Conservation (phyloP, 2,329 filamentous ascomycete species). For the Diaporthe batatas region DNA sequence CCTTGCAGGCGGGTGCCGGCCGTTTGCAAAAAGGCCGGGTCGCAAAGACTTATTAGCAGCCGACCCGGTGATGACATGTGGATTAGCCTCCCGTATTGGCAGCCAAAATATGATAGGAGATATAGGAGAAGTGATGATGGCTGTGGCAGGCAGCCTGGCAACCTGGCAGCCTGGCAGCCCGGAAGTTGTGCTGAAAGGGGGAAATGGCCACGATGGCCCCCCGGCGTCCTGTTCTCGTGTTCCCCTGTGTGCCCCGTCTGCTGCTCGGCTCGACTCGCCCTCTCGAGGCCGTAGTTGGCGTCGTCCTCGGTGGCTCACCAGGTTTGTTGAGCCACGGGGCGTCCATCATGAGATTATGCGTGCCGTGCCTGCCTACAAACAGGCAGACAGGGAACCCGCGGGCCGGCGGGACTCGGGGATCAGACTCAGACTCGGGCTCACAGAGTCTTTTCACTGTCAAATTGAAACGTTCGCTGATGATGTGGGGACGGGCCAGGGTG, state of each 20-base stretch:
- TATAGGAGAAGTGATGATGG: conserved; percentile 26
- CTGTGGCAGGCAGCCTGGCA: not conserved
- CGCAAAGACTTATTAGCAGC: conserved; percentile 22
- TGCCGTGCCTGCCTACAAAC: not conserved
- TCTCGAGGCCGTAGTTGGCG: not conserved
- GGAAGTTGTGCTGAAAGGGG: not conserved
- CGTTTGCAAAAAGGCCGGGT: conserved; percentile 11
- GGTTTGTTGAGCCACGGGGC: not conserved
- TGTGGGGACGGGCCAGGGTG: conserved; percentile 24
- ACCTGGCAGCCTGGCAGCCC: not conserved
- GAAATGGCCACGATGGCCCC: not conserved
- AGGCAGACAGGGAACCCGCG: not conserved
- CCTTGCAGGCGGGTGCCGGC: conserved; percentile 15
- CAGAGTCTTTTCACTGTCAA: conserved; percentile 3
- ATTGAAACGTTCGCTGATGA: conserved; percentile 32
- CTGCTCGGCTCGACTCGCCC: not conserved
- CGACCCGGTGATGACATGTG: conserved; percentile 17
- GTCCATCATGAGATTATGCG: not conserved
- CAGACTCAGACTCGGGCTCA: not conserved
- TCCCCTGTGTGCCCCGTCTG: not conserved
- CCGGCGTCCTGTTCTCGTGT: not conserved
- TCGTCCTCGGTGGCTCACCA: not conserved
- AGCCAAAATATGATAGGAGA: conserved; percentile 17
- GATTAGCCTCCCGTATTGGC: not conserved
- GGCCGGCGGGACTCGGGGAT: not conserved